These are phyloP conservation scores for Ogataea wickerhamii DNA, from an alignment of 805 yeast genomes.

Conservation along the genomic window DNA sequence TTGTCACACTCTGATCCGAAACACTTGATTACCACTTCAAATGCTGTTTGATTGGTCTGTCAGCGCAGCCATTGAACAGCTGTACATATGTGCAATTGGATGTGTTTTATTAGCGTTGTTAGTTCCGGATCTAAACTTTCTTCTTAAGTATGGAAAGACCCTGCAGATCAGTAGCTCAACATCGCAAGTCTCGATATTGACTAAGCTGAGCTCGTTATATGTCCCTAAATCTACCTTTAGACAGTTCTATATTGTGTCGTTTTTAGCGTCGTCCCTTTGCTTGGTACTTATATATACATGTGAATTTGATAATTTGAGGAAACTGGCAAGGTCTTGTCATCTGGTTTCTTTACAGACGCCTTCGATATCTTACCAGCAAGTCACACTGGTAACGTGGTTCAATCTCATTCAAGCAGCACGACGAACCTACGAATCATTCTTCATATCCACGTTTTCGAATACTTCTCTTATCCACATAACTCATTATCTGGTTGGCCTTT, in stretches of 20 bases:
- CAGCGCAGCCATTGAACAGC: slow-evolving; percentile 4
- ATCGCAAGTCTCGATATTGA: background rate
- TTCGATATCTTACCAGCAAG: background rate
- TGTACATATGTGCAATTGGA: slow-evolving; percentile 9
- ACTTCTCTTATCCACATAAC: slow-evolving; percentile 56
- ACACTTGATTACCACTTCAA: too few relatives aligned
- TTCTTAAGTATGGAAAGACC: slow-evolving; percentile 47
- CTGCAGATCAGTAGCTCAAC: slow-evolving; percentile 7
- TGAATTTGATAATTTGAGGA: background rate
- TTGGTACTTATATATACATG: slow-evolving; percentile 4
- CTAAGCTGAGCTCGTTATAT: slow-evolving; percentile 23
- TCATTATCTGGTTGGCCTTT: slow-evolving; percentile 64
- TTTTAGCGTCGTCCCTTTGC: slow-evolving; percentile 27
- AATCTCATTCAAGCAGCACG: slow-evolving; percentile 51
- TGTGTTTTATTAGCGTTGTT: slow-evolving; percentile 34
- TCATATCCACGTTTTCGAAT: slow-evolving; percentile 44
- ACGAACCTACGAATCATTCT: slow-evolving; percentile 52
- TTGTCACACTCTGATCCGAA: too few relatives aligned
- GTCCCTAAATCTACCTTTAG: slow-evolving; percentile 63
- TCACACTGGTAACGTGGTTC: slow-evolving; percentile 10
- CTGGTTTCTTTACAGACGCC: background rate
- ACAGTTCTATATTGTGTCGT: slow-evolving; percentile 53
- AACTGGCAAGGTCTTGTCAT: background rate
- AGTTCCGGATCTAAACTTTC: slow-evolving; percentile 29
- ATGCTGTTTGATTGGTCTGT: too few relatives aligned